phyloP scores from a whole-genome alignment of 805 yeast species.

The Yarrowia alimentaria region DNA sequence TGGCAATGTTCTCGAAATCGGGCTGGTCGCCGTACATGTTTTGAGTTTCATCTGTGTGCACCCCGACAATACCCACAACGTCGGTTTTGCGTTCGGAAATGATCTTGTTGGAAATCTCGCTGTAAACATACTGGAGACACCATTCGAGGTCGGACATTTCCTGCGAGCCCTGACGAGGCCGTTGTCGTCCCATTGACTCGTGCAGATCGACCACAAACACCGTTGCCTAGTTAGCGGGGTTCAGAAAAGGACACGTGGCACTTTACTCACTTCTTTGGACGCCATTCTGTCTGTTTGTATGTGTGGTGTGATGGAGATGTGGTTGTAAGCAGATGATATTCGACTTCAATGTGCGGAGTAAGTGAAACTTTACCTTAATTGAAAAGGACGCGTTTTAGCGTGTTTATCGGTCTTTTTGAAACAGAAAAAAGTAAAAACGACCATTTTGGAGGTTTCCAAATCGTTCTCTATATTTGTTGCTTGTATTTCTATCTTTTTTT shows the following conservation, averaged over 20 bases:
- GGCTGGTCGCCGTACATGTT: conserved; percentile 7
- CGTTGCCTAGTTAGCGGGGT: conserved; percentile 39
- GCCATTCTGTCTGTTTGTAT: conserved; percentile 2
- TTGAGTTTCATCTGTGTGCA: conserved; percentile 31
- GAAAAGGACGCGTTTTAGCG: no score
- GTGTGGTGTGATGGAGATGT: neutral
- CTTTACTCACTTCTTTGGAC: conserved; percentile 16
- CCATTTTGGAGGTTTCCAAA: no score
- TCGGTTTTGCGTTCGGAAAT: conserved; percentile 36
- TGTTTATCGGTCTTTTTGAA: no score
- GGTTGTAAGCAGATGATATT: no score
- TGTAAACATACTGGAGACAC: conserved; percentile 44
- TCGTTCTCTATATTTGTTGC: no score
- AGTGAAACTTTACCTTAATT: no score
- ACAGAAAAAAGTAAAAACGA: no score
- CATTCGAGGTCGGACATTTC: conserved; percentile 31
- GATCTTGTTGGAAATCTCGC: conserved; percentile 40
- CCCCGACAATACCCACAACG: conserved; percentile 35
- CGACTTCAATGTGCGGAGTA: no score
- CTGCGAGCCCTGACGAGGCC: conserved; percentile 13
- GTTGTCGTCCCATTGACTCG: conserved; percentile 36
- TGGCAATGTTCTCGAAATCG: conserved; percentile 4
- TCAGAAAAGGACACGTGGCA: neutral
- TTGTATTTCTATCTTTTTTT: no score
- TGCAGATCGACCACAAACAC: conserved; percentile 53